These are phyloP conservation scores for Aspergillus homomorphus DNA, from an alignment of 495 filamentous ascomycete species.

Conservation along the genomic window DNA sequence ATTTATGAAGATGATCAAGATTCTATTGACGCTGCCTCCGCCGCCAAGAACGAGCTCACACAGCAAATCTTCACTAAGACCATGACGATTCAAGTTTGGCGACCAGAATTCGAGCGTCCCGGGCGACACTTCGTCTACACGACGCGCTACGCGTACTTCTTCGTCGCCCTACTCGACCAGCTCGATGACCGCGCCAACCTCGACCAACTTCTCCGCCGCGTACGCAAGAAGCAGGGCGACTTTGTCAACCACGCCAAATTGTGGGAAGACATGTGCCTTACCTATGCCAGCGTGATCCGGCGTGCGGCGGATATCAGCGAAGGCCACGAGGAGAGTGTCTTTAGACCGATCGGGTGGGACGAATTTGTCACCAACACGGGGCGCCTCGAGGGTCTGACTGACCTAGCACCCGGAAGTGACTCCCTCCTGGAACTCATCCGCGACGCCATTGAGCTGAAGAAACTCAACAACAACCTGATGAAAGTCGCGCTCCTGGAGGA, in stretches of 20 bases:
- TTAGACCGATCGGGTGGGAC: conserved; percentile 74
- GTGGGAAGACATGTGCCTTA: conserved; percentile 76
- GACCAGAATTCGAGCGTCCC: conserved; percentile 85
- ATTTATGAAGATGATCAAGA: conserved; percentile 58
- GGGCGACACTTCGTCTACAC: conserved; percentile 95
- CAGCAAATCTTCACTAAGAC: conserved; percentile 94
- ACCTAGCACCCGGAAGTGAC: conserved; percentile 39
- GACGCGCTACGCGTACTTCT: conserved; percentile 79
- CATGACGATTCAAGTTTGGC: conserved; percentile 93
- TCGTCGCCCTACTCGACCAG: conserved; percentile 68
- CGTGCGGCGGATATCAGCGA: conserved; percentile 60
- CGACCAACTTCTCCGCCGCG: conserved; percentile 74
- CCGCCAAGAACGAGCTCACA: conserved; percentile 71
- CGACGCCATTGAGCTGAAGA: conserved; percentile 87
- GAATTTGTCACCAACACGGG: conserved; percentile 67
- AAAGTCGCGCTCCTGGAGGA: conserved; percentile 84
- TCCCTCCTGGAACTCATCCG: conserved; percentile 67
- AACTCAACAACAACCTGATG: conserved; percentile 79
- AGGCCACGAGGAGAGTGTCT: conserved; percentile 70
- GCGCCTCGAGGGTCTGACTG: conserved; percentile 50
- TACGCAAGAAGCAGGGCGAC: conserved; percentile 78
- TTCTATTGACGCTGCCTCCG: conserved; percentile 46
- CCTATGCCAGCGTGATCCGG: conserved; percentile 74
- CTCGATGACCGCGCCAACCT: conserved; percentile 75
- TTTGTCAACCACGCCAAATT: conserved; percentile 81